Evolutionary conservation across 208 protist genomes (phyloP), one percentile per base, ranked within the genome.

Genomic region (Phytomonas sp.): DNA sequence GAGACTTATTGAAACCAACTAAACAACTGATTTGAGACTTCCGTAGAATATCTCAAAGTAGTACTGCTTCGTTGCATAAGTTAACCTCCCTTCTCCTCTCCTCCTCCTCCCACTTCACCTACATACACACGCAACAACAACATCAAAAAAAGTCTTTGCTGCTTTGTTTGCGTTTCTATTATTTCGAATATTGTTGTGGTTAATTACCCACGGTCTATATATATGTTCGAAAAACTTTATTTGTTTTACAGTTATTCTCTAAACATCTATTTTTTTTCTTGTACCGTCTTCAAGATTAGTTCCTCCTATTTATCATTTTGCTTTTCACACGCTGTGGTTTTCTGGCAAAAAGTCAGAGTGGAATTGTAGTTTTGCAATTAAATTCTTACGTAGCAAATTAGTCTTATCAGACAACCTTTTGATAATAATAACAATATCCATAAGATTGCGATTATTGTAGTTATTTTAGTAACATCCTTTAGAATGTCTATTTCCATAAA

Each of bases 401-500:
- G 30, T 36, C 26, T 49, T 76, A 63, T 29, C 29, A 67, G 29
- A 60, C 10, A 59, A 12, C 14, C 60, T 23, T 26, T 56, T 56
- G 19, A 26, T 56, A 11, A 59, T 29, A 60, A 32, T 36, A 52
- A 36, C 11, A 60, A 31, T 29, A 64, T 2, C 29, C 0, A 34
- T 63, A 36, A 32, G 42, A 37, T 36, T 32, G 34, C 19, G 34
- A 29, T 60, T 5, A 32, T 45, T 69, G 34, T 69, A 69, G 30
- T 69, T 61, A 69, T 69, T 61, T 69, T 61, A 69, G 63, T 61
- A 63, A 16, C 26, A 16, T 69, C 63, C n/a, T 49, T 31, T 70
- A 30, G 42, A 66, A 49, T 80, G 23, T 75, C 84, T 5, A 75
- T 81, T 4, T 90, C 77, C 73, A 70, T 88, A 19, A 88, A 72